Evolutionary conservation across 2,329 filamentous ascomycete species (phyloP), one percentile per base, ranked within the genome.

Genomic region (Drechslerella dactyloides): DNA sequence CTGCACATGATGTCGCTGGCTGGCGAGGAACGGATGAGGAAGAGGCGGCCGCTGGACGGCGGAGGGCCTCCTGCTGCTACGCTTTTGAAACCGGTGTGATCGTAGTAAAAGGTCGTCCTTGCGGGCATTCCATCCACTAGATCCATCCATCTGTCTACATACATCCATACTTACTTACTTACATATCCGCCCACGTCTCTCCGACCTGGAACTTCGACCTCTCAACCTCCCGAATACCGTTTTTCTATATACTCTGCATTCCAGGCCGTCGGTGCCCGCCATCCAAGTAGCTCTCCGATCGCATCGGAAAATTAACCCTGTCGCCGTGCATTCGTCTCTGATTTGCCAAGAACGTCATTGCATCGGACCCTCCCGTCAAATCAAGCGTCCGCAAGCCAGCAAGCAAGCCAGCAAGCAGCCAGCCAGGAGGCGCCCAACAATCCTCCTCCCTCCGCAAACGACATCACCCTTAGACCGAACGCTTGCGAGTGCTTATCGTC

Each of bases 291-390:
- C 27, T 33, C 27, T 33, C 7, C 11, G 44, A 59, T 42, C 46
- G 27, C 30, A 30, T 61, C 64, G 57, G 56, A 56, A 46, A 62
- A 53, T 62, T 48, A 57, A 53, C 57, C 53, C 21, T 51, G 60
- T 51, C 21, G 17, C 23, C 30, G 60, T 64, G 60, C 40, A 42
- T 44, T 33, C 55, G 24, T 15, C 52, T 37, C 65, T 58, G 52
- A 37, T 17, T 54, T 56, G 66, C 66, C 66, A 70, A 70, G 66
- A 64, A 70, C 66, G 59, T 64, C 66, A 64, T 70, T 57, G 51
- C 50, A 48, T 54, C 42, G 58, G 27, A 7, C 51, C 4, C 27
- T 35, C 15, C 27, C 17, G 8, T 23, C 33, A 17, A 58, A 56
- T 37, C 23, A 21, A 42, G 19, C n/a, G 23, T 15, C 13, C 53